Conservation (phyloP, 768 basidiomycete species). For the Boletus coccyginus region DNA sequence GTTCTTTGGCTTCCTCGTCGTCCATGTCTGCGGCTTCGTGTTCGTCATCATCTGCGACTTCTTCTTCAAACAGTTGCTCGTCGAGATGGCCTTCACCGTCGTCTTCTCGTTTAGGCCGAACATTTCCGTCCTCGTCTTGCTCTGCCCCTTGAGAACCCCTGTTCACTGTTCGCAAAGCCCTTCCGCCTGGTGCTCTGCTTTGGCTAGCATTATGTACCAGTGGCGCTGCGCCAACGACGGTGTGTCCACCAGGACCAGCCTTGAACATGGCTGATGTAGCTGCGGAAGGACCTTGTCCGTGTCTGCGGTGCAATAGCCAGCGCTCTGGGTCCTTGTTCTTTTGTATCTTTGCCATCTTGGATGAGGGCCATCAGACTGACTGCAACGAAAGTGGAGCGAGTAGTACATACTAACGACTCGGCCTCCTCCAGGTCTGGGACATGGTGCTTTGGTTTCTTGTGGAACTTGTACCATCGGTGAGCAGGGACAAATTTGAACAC, state of each 20-base stretch:
- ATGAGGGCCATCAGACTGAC: not conserved
- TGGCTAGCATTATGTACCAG: slow-evolving; percentile 49
- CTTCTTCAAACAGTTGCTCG: slow-evolving; percentile 79
- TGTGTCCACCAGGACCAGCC: slow-evolving; percentile 51
- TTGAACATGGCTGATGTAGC: slow-evolving; percentile 71
- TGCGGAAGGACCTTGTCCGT: slow-evolving; percentile 56
- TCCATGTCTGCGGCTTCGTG: slow-evolving; percentile 68
- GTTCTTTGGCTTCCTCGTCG: slow-evolving; percentile 82
- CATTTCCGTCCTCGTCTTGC: slow-evolving; percentile 64
- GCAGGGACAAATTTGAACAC: slow-evolving; percentile 87
- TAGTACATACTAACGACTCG: slow-evolving; percentile 57
- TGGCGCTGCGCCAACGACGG: slow-evolving; percentile 40
- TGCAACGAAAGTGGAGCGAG: not conserved
- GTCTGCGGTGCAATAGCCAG: slow-evolving; percentile 63
- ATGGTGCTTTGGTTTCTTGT: slow-evolving; percentile 76
- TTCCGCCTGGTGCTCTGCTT: slow-evolving; percentile 68
- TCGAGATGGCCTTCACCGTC: slow-evolving; percentile 81
- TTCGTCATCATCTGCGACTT: slow-evolving; percentile 87
- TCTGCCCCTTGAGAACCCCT: slow-evolving; percentile 59
- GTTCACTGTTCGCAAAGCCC: slow-evolving; percentile 65
- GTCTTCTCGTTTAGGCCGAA: slow-evolving; percentile 54
- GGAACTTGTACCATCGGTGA: slow-evolving; percentile 91
- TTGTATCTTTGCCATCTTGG: slow-evolving; percentile 42
- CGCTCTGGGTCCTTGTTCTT: slow-evolving; percentile 75
- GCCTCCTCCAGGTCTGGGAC: slow-evolving; percentile 65